A percentile compares a stretch with the other conserved stretches of the same genome.
Conservation (phyloP, 768 basidiomycete species). For the Collybiopsis luxurians region DNA sequence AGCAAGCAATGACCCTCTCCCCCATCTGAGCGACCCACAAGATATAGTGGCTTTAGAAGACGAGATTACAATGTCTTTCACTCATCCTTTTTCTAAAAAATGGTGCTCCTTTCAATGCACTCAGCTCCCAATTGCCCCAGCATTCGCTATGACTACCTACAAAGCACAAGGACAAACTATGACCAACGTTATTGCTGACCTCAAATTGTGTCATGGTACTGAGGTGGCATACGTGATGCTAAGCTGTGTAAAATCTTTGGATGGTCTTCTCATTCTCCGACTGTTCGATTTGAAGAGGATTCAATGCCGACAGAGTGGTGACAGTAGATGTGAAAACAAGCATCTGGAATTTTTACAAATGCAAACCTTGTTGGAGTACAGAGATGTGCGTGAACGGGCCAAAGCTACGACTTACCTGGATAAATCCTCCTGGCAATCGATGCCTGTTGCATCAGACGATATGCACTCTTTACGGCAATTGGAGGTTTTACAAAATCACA, state of each 20-base stretch:
- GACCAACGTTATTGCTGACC: neutral
- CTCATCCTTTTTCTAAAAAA: slow-evolving; percentile 5
- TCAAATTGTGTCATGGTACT: neutral
- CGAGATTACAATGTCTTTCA: neutral
- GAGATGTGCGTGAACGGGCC: neutral
- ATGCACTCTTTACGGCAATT: neutral
- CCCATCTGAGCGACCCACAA: slow-evolving; percentile 7
- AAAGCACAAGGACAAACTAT: neutral
- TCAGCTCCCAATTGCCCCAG: neutral
- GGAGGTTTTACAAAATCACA: no score
- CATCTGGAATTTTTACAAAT: slow-evolving; percentile 4
- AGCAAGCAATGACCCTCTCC: slow-evolving; percentile 1
- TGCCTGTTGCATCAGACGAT: neutral
- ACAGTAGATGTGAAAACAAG: neutral
- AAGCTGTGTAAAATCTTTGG: neutral
- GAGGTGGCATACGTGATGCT: slow-evolving; percentile 1
- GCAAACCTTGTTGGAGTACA: neutral
- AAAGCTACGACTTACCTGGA: neutral
- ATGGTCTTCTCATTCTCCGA: neutral
- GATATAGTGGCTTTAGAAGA: slow-evolving; percentile 17
- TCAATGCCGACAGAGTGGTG: neutral
- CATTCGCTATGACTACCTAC: neutral
- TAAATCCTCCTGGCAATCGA: neutral
- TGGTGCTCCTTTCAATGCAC: neutral
- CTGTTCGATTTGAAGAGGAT: neutral